Evolutionary conservation across 176 grass and related monocot genomes (phyloP).

Genomic region (Eragrostis nindensis): DNA sequence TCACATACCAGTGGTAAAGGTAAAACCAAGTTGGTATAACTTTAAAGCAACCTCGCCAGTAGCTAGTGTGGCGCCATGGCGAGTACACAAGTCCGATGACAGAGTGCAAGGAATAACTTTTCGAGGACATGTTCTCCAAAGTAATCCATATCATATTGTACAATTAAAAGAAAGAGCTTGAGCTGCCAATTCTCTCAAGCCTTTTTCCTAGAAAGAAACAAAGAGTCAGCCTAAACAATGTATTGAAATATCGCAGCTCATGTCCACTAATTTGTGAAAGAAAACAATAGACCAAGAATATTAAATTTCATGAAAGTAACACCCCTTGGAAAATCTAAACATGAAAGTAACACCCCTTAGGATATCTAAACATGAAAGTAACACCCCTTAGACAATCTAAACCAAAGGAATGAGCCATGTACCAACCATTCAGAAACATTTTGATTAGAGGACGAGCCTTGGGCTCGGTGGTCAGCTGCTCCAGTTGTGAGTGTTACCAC

Average conservation of each 20-base stretch:
- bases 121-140: constrained; percentile 71
- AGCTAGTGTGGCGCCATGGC: constrained; percentile 96
- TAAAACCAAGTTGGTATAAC: constrained; percentile 73
- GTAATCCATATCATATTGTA: constrained; percentile 82
- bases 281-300: constrained; percentile 3
- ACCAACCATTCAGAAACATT: too few species aligned
- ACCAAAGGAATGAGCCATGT: too few species aligned
- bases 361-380: too few species aligned
- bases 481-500: too few species aligned
- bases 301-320: constrained; percentile 13
- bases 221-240: constrained; percentile 41
- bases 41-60: constrained; percentile 74
- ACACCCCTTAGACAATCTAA: too few species aligned
- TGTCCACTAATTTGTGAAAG: constrained; percentile 17
- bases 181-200: constrained; percentile 79
- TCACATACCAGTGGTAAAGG: constrained; percentile 62
- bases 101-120: constrained; percentile 88
- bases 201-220: constrained; percentile 74
- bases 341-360: too few species aligned
- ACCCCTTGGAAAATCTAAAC: not conserved
- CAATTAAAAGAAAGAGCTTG: constrained; percentile 83
- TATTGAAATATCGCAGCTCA: constrained; percentile 16
- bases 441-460: too few species aligned
- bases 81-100: constrained; percentile 88
- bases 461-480: too few species aligned